phyloP scores from a whole-genome alignment of 2,329 filamentous ascomycete species.

The Neopestalotiopsis clavispora region DNA sequence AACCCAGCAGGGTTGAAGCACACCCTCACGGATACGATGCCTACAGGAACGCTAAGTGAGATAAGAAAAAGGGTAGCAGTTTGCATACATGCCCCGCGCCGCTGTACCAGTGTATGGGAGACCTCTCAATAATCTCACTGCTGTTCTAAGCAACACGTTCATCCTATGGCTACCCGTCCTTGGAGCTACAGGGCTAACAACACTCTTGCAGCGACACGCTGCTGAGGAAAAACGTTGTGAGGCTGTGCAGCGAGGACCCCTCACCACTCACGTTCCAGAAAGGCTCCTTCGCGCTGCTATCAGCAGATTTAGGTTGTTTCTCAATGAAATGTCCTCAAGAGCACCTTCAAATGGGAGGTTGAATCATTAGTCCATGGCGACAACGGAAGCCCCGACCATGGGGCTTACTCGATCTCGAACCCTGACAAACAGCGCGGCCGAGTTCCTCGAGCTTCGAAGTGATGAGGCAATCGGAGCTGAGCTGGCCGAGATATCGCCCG shows the following conservation, averaged over 20 bases:
- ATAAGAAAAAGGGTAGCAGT: not conserved
- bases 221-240: not conserved
- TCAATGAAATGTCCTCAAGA: not conserved
- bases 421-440: slow-evolving; percentile 22
- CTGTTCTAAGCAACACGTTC: not conserved
- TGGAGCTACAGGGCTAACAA: not conserved
- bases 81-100: no score
- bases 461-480: slow-evolving; percentile 20
- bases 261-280: not conserved
- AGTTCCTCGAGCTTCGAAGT: slow-evolving; percentile 22
- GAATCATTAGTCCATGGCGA: not conserved
- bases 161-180: not conserved
- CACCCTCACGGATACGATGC: not conserved
- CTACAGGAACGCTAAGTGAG: not conserved
- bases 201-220: not conserved
- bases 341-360: not conserved
- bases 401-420: slow-evolving; percentile 2
- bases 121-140: no score
- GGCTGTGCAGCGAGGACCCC: not conserved
- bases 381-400: not conserved
- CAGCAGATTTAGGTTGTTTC: not conserved
- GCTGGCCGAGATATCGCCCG: slow-evolving; percentile 19
- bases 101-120: no score
- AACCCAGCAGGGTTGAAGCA: not conserved
- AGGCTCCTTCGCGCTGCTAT: no score